phyloP scores from a whole-genome alignment of 2,329 filamentous ascomycete genomes.

The Didymella sp. region DNA sequence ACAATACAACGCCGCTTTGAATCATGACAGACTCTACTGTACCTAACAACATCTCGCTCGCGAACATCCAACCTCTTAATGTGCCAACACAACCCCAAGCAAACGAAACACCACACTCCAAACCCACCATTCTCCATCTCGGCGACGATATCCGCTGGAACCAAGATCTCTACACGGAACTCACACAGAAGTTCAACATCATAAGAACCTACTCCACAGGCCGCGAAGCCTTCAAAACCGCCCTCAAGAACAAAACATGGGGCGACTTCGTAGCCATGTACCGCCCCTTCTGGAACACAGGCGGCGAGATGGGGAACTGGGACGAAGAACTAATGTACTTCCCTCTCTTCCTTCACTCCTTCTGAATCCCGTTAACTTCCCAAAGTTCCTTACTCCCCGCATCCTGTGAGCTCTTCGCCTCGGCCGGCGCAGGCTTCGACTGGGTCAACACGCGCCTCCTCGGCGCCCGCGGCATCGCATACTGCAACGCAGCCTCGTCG shows the following conservation, averaged over 20 bases:
- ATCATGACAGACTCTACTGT: neutral
- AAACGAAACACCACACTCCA: neutral
- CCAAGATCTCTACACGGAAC: constrained; percentile 50
- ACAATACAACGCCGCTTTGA: neutral
- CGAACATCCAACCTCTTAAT: neutral
- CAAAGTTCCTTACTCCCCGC: constrained; percentile 53
- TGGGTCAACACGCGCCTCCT: constrained; percentile 68
- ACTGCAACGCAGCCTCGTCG: constrained; percentile 75
- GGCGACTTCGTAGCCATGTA: constrained; percentile 58
- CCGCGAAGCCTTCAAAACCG: constrained; percentile 51
- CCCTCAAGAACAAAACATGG: constrained; percentile 49
- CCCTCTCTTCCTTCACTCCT: constrained; percentile 2
- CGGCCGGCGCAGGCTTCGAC: constrained; percentile 68
- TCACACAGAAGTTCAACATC: constrained; percentile 49
- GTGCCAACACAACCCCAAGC: neutral
- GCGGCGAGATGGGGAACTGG: constrained; percentile 70
- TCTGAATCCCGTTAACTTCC: too few species aligned
- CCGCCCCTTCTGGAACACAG: constrained; percentile 69
- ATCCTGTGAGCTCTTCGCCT: constrained; percentile 64
- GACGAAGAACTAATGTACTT: constrained; percentile 62
- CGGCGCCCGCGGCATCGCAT: constrained; percentile 68
- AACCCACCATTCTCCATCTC: constrained; percentile 52
- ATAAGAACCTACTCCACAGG: constrained; percentile 50
- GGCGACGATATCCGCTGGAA: constrained; percentile 57
- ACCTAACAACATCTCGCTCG: neutral